Base-by-base conservation (phyloP, 345 rosid genomes). In the Salix dunnii region DNA sequence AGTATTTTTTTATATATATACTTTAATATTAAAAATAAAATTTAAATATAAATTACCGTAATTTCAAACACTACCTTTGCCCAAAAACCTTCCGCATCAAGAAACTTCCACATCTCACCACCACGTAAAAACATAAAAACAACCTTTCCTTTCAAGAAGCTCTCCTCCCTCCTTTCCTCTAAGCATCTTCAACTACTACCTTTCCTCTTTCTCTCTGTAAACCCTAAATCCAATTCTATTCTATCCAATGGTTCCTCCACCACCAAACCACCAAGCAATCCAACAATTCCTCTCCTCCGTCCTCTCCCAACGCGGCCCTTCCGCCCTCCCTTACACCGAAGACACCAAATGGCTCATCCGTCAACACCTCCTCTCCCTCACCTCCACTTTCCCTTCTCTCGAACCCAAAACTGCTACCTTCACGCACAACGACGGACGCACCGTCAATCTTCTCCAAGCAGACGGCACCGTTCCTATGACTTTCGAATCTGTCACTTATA, bases 371-470 rank as follows among this genome's bases (percentile, higher is more conserved):
- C 80, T 96, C 28, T 65, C 90, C 78, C 85, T 96, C 42, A 70
- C 72, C 84, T 74, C 89, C 33, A 21, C 85, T 2, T 83, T 74
- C 86, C 89, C 94, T 35, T 93, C 98, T 14, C 90, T 96, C 31
- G 88, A 89, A 7, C 94, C 99, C 58, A 91, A 92, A 79, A 90
- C 96, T 27, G 94, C 99, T 55, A 84, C 91, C 46, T 96, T 90
- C 81, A 93, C 96, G 4, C 98, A 96, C 91, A 96, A 91, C 96
- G 98, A 96, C 17, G 99, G 98, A 61, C 91, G 97, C 42, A 83
- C 98, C 74, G 93, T 90, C 65, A 91, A 84, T 77, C 97, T 96
- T 68, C 94, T 96, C 77, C 96, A 96, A 72, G 94, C 96, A 14
- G 97, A 96, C 21, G 98, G 96, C 51, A 96, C 98, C 61, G 48